Conservation (phyloP, 2,329 filamentous ascomycete genomes). For the Trichoderma harzianum region DNA sequence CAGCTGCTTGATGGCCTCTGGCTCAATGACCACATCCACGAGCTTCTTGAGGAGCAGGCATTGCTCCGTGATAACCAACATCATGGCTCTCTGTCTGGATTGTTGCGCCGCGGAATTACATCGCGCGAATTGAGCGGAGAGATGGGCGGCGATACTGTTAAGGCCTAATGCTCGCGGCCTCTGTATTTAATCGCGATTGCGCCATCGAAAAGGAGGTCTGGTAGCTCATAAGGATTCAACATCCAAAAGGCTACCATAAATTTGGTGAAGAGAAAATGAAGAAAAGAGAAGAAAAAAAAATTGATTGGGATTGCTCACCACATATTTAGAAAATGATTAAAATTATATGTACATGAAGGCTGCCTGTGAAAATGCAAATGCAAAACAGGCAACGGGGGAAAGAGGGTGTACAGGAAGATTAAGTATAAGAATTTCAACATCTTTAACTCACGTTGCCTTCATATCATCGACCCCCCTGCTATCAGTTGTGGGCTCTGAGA, state of each 20-base stretch:
- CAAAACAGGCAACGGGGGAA: neutral
- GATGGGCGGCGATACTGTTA: slow-evolving; percentile 58
- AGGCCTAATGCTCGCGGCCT: slow-evolving; percentile 21
- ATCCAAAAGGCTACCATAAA: neutral
- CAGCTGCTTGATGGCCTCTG: slow-evolving; percentile 56
- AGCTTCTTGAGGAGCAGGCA: slow-evolving; percentile 46
- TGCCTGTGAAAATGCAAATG: neutral
- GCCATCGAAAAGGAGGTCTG: neutral
- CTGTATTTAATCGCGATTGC: neutral
- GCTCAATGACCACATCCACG: slow-evolving; percentile 59
- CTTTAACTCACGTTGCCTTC: neutral
- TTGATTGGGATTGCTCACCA: neutral
- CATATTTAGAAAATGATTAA: neutral
- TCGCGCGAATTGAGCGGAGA: slow-evolving; percentile 57
- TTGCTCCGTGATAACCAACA: neutral
- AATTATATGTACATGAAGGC: neutral
- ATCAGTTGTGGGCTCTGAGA: slow-evolving; percentile 27
- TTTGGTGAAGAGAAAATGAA: neutral
- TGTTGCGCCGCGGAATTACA: slow-evolving; percentile 44
- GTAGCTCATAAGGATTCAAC: slow-evolving; percentile 20
- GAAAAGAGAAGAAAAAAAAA: neutral
- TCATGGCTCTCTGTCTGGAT: slow-evolving; percentile 16
- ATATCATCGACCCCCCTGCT: neutral
- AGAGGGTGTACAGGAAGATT: neutral
- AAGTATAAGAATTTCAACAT: neutral